Evolutionary conservation across 2,329 filamentous ascomycete species (phyloP).

Genomic region (Blastomyces gilchristii): DNA sequence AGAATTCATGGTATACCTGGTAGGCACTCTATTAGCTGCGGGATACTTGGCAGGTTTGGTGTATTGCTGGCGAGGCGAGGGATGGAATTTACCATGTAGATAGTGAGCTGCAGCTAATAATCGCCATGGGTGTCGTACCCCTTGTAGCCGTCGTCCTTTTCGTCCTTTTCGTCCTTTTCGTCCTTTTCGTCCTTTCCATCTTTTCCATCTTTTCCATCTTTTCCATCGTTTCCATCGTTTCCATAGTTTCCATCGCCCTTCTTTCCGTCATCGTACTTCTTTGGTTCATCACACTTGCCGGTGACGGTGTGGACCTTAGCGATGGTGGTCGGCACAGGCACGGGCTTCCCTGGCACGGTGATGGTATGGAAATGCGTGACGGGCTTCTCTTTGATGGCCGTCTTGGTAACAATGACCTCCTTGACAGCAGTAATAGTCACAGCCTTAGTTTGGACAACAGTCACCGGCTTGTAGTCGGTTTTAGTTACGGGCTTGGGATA

Average conservation of each 20-base stretch:
- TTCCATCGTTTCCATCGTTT: background rate
- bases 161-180: too few species aligned
- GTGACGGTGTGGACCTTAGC: slow-evolving; percentile 4
- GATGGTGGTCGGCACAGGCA: slow-evolving; percentile 1
- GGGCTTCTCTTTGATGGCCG: slow-evolving; percentile 4
- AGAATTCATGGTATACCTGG: background rate
- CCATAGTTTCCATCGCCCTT: background rate
- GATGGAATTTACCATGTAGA: background rate
- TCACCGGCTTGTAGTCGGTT: slow-evolving; percentile 8
- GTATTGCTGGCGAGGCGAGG: background rate
- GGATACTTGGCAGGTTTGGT: background rate
- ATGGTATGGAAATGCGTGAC: slow-evolving; percentile 1
- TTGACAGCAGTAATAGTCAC: slow-evolving; percentile 8
- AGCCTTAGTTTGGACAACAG: slow-evolving; percentile 6
- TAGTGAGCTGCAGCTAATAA: background rate
- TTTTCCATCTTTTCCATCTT: too few species aligned
- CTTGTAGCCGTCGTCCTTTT: background rate
- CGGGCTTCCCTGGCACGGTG: slow-evolving; percentile 2
- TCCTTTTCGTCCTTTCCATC: too few species aligned
- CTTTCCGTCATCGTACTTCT: slow-evolving; percentile 3
- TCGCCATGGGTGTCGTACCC: slow-evolving; percentile 4
- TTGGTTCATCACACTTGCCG: slow-evolving; percentile 3
- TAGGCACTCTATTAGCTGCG: background rate
- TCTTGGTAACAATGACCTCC: slow-evolving; percentile 4
- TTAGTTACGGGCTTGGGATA: slow-evolving; percentile 6